phyloP scores from a whole-genome alignment of 148 eudicot genomes.

The Amaranthus cruentus region DNA sequence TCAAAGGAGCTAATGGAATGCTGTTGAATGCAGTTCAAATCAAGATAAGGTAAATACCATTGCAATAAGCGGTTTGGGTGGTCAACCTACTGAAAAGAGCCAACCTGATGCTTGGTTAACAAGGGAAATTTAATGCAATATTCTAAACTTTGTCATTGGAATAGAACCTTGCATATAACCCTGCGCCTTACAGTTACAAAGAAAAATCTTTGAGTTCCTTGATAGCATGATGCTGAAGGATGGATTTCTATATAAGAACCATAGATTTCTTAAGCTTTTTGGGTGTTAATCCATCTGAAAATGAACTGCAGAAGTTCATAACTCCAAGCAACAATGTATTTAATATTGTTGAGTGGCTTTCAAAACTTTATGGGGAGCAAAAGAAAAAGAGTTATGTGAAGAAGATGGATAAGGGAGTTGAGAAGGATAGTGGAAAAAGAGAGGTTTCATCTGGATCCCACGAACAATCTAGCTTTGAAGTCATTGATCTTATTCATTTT shows the following conservation, averaged over 20 bases:
- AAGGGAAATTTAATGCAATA: too few species aligned
- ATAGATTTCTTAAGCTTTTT: constrained; percentile 72
- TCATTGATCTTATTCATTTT: constrained; percentile 77
- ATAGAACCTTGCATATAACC: too few species aligned
- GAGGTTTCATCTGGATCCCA: constrained; percentile 68
- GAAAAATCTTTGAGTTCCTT: constrained; percentile 64
- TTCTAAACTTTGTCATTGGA: too few species aligned
- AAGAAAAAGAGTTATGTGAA: constrained; percentile 35
- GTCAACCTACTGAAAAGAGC: too few species aligned
- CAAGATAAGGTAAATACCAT: too few species aligned
- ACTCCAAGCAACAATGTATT: constrained; percentile 57
- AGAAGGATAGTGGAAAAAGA: constrained; percentile 57
- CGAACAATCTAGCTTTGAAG: constrained; percentile 49
- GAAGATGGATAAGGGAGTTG: constrained; percentile 37
- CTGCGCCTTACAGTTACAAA: background rate
- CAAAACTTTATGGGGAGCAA: constrained; percentile 79
- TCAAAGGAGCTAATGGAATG: too few species aligned
- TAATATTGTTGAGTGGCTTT: constrained; percentile 74
- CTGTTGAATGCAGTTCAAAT: too few species aligned
- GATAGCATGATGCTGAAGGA: constrained; percentile 85
- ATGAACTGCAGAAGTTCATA: constrained; percentile 76
- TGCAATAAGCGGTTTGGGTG: too few species aligned
- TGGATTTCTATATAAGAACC: constrained; percentile 82
- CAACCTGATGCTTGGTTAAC: too few species aligned
- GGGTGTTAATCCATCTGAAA: constrained; percentile 73